Evolutionary conservation across 2,329 filamentous ascomycete genomes (phyloP), one percentile per base, ranked within the genome.

Genomic region (Mycosphaerella arachidis): DNA sequence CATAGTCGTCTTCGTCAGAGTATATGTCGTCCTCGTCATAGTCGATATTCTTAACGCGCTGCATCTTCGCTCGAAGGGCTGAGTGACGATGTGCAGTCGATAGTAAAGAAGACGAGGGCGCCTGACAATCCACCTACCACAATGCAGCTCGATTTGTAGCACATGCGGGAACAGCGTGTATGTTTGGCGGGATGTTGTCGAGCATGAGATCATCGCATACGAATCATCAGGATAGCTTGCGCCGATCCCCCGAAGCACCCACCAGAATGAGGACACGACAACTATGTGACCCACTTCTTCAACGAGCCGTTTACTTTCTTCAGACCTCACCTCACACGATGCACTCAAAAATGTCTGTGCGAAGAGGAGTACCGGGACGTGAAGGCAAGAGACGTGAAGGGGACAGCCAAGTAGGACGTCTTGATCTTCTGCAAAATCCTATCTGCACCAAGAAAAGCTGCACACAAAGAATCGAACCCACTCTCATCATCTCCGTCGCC

Each of bases 1-100:
- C 75, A 10, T 78, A 77, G 31, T 70, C 67, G 27, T 71, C 70
- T 55, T 82, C 79, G 61, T 79, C 80, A 61, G 78, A 76, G 68
- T 82, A 81, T 13, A 81, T 62, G 64, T 85, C 82, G 63, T 82
- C 79, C 30, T 78, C 78, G 53, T 81, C 77, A 65, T 79, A 80
- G 58, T 71, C 75, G 43, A 81, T 68, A 56, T 78, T 78, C 66
- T 79, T 79, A 55, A 78, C 74, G 67, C 79, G 73, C 48, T 76
- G 76, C 69, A 77, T 78, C 29, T 37, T 67, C 31, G 53, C 29
- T 5, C 8, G 13, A 7, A n/a, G 12, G 9, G 46, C 13, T 29
- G 20, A 13, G 20, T 24, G 20, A 13, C 9, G 46, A 50, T 12
- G 20, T 8, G 18, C 12, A 9, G 9, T 30, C 6, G 24, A 12